Evolutionary conservation across 2,329 filamentous ascomycete genomes (phyloP).

Genomic region (Pseudogymnoascus pannorum): DNA sequence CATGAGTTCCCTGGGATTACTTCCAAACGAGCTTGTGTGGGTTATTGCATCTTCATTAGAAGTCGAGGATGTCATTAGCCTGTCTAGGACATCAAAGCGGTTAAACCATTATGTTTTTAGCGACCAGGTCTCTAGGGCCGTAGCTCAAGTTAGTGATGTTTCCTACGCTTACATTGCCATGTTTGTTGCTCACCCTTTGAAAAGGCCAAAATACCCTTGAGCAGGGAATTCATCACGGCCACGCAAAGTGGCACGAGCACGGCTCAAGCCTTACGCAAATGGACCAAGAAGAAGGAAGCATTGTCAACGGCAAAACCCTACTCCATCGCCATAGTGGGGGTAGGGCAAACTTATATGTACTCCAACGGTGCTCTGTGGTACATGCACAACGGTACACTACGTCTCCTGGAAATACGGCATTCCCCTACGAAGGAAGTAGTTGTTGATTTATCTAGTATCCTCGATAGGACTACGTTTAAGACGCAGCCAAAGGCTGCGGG

Average conservation of each 20-base stretch:
- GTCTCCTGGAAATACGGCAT: conserved; percentile 50
- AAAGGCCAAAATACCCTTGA: conserved; percentile 22
- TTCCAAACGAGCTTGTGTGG: conserved; percentile 28
- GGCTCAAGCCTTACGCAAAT: conserved; percentile 47
- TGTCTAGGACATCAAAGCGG: conserved; percentile 22
- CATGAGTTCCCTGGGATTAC: conserved; percentile 15
- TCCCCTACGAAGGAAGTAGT: conserved; percentile 45
- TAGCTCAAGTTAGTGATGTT: conserved; percentile 22
- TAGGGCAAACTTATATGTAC: conserved; percentile 56
- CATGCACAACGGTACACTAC: conserved; percentile 44
- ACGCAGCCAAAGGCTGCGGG: conserved; percentile 30
- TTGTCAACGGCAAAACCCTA: conserved; percentile 56
- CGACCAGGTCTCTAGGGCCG: conserved; percentile 25
- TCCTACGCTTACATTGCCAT: conserved; percentile 8
- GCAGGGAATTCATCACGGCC: conserved; percentile 22
- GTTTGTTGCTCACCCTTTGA: conserved; percentile 14
- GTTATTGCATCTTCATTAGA: conserved; percentile 22
- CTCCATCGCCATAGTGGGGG: conserved; percentile 50
- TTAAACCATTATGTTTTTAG: conserved; percentile 23
- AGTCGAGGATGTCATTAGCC: conserved; percentile 27
- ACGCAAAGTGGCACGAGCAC: conserved; percentile 29
- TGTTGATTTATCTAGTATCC: conserved; percentile 43
- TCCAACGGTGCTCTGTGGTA: conserved; percentile 59
- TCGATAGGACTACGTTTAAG: conserved; percentile 16
- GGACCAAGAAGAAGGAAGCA: conserved; percentile 54